phyloP scores from a whole-genome alignment of 225 moss, liverwort and hornwort genomes.

The Takakia lepidozioides region DNA sequence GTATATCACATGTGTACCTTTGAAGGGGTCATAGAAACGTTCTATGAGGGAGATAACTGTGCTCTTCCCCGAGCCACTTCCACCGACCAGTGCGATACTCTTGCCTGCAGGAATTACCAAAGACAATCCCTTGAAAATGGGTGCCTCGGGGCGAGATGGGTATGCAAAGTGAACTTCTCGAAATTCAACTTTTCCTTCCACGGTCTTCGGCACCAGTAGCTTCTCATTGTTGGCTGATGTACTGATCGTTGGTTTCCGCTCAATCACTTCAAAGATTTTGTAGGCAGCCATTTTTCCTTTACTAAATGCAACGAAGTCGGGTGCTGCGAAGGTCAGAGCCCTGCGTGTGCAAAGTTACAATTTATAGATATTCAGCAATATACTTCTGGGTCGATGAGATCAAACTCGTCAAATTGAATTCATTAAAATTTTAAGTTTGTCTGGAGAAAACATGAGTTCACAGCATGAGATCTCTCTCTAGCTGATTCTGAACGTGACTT shows the following conservation, averaged over 20 bases:
- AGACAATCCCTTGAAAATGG: conserved; percentile 68
- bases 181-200: conserved; percentile 68
- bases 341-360: too few species aligned
- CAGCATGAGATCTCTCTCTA: too few species aligned
- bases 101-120: conserved; percentile 61
- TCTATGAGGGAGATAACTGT: conserved; percentile 86
- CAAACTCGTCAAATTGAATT: too few species aligned
- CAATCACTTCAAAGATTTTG: conserved; percentile 83
- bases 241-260: conserved; percentile 64
- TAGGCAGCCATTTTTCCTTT: conserved; percentile 73
- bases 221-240: conserved; percentile 33
- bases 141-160: conserved; percentile 76
- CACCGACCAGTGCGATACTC: conserved; percentile 86
- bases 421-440: too few species aligned
- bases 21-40: conserved; percentile 91
- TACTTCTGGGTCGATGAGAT: too few species aligned
- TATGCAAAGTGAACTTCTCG: conserved; percentile 73
- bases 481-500: too few species aligned
- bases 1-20: too few species aligned
- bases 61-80: conserved; percentile 88
- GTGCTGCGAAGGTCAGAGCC: too few species aligned
- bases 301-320: conserved; percentile 57
- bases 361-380: too few species aligned
- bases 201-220: conserved; percentile 26
- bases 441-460: too few species aligned